Percentiles rank a stretch among this genome's conserved stretches.
phyloP scores from a whole-genome alignment of 2,329 filamentous ascomycete species.

The Lasiodiplodia hormozganensis region DNA sequence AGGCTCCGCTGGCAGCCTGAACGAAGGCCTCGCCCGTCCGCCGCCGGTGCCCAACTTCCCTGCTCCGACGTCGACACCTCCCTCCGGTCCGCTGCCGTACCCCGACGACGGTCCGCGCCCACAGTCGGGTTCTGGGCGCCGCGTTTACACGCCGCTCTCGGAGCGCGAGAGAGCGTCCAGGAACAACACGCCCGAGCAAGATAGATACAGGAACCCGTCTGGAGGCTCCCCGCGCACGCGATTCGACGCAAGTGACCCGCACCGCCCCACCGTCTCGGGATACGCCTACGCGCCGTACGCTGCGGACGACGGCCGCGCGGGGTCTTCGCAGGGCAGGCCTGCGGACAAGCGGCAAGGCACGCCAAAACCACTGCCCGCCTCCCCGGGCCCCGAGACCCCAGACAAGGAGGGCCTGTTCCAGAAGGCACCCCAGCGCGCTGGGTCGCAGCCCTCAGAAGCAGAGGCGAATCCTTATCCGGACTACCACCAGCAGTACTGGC shows the following conservation, averaged over 20 bases:
- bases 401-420: constrained; percentile 85
- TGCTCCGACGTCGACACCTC: constrained; percentile 56
- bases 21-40: constrained; percentile 39
- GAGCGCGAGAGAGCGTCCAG: constrained; percentile 44
- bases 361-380: constrained; percentile 85
- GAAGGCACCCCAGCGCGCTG: constrained; percentile 57
- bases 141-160: constrained; percentile 45
- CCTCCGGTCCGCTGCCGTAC: constrained; percentile 53
- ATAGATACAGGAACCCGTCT: constrained; percentile 41
- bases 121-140: constrained; percentile 35
- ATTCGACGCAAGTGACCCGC: constrained; percentile 57
- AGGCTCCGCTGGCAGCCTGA: constrained; percentile 71
- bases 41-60: constrained; percentile 70
- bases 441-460: constrained; percentile 49
- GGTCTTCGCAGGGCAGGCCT: constrained; percentile 59
- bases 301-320: constrained; percentile 37
- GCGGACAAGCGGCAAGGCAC: constrained; percentile 83
- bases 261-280: constrained; percentile 54
- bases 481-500: constrained; percentile 69
- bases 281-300: constrained; percentile 48
- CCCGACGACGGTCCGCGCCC: constrained; percentile 51
- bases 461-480: constrained; percentile 55
- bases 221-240: constrained; percentile 45
- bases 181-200: constrained; percentile 43
- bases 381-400: constrained; percentile 75